A percentile compares a stretch with the other conserved stretches of the same genome.
Evolutionary conservation across 805 yeast species (phyloP).

Genomic region (Candida bentonensis): DNA sequence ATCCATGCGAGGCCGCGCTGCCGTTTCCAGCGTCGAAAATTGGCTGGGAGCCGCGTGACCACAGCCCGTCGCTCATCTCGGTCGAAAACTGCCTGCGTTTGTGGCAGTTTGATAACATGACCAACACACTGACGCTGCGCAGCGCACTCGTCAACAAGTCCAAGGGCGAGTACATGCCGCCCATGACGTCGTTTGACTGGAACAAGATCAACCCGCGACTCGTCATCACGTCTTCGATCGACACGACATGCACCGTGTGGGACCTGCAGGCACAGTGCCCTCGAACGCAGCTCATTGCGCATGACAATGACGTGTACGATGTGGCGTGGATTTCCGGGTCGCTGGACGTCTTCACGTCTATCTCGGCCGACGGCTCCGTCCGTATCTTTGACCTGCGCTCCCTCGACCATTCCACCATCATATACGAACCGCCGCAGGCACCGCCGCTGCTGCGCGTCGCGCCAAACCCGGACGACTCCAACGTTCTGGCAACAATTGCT

Average conservation of each 20-base stretch:
- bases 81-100: slow-evolving; percentile 60
- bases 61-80: slow-evolving; percentile 41
- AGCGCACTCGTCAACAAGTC: slow-evolving; percentile 28
- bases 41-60: slow-evolving; percentile 52
- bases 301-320: slow-evolving; percentile 89
- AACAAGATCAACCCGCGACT: slow-evolving; percentile 52
- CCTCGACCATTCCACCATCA: slow-evolving; percentile 85
- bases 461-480: slow-evolving; percentile 66
- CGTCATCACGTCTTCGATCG: slow-evolving; percentile 76
- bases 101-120: slow-evolving; percentile 34
- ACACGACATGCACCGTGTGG: slow-evolving; percentile 97
- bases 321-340: slow-evolving; percentile 69
- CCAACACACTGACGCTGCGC: slow-evolving; percentile 25
- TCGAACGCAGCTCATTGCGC: slow-evolving; percentile 89
- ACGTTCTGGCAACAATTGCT: slow-evolving; percentile 72
- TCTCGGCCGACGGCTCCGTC: slow-evolving; percentile 91
- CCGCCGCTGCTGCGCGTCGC: slow-evolving; percentile 63
- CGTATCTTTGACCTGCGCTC: slow-evolving; percentile 82
- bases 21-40: slow-evolving; percentile 59
- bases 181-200: slow-evolving; percentile 93
- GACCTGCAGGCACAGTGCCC: slow-evolving; percentile 60
- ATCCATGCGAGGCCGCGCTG: slow-evolving; percentile 33
- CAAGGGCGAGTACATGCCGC: slow-evolving; percentile 40
- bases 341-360: slow-evolving; percentile 72
- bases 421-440: slow-evolving; percentile 57